Evolutionary conservation across 768 basidiomycete species (phyloP).

Genomic region (Baorangia bicolor): DNA sequence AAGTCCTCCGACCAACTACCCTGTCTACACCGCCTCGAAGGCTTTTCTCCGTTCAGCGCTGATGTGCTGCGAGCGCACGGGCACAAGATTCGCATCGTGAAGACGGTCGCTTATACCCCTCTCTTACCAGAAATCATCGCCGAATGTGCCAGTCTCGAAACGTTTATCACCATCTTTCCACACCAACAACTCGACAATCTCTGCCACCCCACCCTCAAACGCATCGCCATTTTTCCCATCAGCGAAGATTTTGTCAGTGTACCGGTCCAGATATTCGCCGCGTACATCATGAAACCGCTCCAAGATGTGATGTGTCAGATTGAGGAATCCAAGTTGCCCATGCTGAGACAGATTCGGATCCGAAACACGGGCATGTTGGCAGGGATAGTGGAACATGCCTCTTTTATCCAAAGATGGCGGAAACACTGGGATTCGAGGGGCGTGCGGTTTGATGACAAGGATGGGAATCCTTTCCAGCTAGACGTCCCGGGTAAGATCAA

Average conservation of each 20-base stretch:
- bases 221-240: conserved; percentile 46
- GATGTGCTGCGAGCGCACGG: conserved; percentile 43
- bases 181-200: conserved; percentile 35
- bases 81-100: conserved; percentile 40
- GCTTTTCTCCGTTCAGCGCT: conserved; percentile 41
- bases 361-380: conserved; percentile 41
- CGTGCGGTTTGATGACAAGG: conserved; percentile 34
- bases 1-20: conserved; percentile 38
- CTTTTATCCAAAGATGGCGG: conserved; percentile 32
- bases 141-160: conserved; percentile 41
- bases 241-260: conserved; percentile 38
- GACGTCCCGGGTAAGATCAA: not conserved
- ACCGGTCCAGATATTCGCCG: conserved; percentile 36
- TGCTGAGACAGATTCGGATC: conserved; percentile 38
- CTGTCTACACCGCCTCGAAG: conserved; percentile 41
- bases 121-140: conserved; percentile 39
- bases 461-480: conserved; percentile 24
- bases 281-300: conserved; percentile 42
- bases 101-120: conserved; percentile 35
- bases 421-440: conserved; percentile 26
- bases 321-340: conserved; percentile 35
- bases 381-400: conserved; percentile 26
- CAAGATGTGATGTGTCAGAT: conserved; percentile 39
- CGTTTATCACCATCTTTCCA: conserved; percentile 39
- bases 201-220: conserved; percentile 37